phyloP scores from a whole-genome alignment of 306 rosid genomes.

The Ammopiptanthus mongolicus region DNA sequence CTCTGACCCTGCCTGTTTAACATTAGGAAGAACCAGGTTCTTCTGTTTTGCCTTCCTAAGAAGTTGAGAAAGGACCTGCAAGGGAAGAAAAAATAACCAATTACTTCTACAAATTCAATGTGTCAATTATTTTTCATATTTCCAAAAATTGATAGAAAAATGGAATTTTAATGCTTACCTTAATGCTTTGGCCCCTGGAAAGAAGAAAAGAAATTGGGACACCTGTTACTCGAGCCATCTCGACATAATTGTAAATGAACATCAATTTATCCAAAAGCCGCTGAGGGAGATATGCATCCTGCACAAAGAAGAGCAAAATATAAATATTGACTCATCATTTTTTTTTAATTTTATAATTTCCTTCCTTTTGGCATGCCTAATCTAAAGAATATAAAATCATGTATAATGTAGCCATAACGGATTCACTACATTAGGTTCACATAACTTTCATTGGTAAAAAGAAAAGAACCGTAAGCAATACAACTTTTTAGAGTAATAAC shows the following conservation, averaged over 20 bases:
- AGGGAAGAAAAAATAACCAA: not conserved
- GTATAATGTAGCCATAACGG: not conserved
- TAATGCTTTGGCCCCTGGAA: constrained; percentile 96
- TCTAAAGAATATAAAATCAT: not conserved
- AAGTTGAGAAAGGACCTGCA: constrained; percentile 96
- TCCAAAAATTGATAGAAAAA: not conserved
- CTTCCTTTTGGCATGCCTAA: not conserved
- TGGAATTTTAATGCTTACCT: constrained; percentile 32
- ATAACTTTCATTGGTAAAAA: not conserved
- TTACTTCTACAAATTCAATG: constrained; percentile 15
- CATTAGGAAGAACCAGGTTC: constrained; percentile 80
- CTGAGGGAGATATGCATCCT: constrained; percentile 99
- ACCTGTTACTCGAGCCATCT: constrained; percentile 99
- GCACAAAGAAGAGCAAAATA: constrained; percentile 21
- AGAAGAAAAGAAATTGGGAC: constrained; percentile 96
- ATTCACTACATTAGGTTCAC: constrained; percentile 8
- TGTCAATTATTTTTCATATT: not conserved
- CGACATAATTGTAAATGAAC: constrained; percentile 94
- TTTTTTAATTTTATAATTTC: not conserved
- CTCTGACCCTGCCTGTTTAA: constrained; percentile 90
- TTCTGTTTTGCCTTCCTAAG: constrained; percentile 96
- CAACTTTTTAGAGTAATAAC: not conserved
- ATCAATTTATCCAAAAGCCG: constrained; percentile 92
- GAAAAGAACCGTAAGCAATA: not conserved
- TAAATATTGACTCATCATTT: constrained; percentile 1